Base-by-base conservation (phyloP, 2,329 filamentous ascomycete species). In the Drechslera avenae region DNA sequence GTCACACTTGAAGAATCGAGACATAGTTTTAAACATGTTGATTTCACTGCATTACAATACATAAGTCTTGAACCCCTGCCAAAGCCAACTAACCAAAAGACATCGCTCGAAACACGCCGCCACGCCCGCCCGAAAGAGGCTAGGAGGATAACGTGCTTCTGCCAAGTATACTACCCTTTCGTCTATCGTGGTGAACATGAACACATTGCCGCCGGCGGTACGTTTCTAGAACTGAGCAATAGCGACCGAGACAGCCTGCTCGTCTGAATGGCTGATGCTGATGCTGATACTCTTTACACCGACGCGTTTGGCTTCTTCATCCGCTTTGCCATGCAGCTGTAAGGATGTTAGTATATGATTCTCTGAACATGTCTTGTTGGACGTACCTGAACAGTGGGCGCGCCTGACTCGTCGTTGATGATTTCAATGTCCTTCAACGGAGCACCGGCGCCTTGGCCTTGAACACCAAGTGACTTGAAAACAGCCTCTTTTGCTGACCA, bases 401-500 rank as follows among this genome's bases (percentile, higher is more conserved):
- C 91, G 51, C 94, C 94, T 37, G 84, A 88, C 60, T 89, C 86
- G 68, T 92, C 87, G 66, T 86, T 87, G 56, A 85, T 75, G 65
- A 99, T 93, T 78, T 99, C 95, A 78, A 99, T 99, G 34, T 97
- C 92, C 80, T 88, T 94, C 76, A 99, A 76, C 13, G 91, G 82
- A 52, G 94, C 93, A 59, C 95, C 94, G 8, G 89, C 92, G 55
- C 94, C 94, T 76, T 89, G 87, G 75, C 92, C 88, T 63, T 83
- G 78, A 10, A 97, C 92, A 61, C 92, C 91, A 12, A 99, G 81
- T 31, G 90, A 91, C 84, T 99, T 99, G 83, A 99, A 99, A 1
- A 99, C 92, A 21, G 94, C 94, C 78, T 99, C 94, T 80, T 99
- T 99, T 30, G 94, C 94, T 67, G 88, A 93, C 94, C 94, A 99